A percentile compares a stretch with the other conserved stretches of the same genome.
phyloP scores from a whole-genome alignment of 768 basidiomycete genomes.

The Asterophora parasitica region DNA sequence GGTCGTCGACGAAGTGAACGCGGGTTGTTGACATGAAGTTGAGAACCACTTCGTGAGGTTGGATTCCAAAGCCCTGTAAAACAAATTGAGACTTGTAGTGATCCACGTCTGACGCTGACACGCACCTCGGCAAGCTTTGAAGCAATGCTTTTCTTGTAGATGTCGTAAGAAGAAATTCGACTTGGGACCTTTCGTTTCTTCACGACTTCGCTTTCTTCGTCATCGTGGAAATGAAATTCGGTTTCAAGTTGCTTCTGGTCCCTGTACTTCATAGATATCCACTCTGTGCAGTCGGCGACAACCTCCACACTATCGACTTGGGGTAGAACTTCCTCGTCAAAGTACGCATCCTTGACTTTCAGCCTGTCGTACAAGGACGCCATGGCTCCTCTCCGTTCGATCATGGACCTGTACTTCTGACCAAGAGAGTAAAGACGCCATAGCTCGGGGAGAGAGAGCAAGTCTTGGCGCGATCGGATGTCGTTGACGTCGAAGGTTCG shows the following conservation, averaged over 20 bases:
- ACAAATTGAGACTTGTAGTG: background rate
- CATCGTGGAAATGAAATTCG: constrained; percentile 69
- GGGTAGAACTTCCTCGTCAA: constrained; percentile 60
- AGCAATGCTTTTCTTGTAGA: constrained; percentile 75
- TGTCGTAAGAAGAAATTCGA: constrained; percentile 78
- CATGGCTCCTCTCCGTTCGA: constrained; percentile 67
- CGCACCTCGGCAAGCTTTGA: constrained; percentile 77
- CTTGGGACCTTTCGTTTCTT: constrained; percentile 80
- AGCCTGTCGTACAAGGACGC: constrained; percentile 63
- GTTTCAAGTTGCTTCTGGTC: constrained; percentile 58
- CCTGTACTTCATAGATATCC: constrained; percentile 83
- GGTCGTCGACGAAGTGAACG: constrained; percentile 74
- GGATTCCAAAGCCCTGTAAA: constrained; percentile 76
- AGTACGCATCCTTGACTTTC: constrained; percentile 68
- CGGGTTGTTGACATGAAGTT: constrained; percentile 66
- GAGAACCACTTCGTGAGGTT: constrained; percentile 76
- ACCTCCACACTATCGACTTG: constrained; percentile 80
- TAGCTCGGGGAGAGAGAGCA: constrained; percentile 74
- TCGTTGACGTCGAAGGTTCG: constrained; percentile 72
- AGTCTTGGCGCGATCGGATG: constrained; percentile 56
- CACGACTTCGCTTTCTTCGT: constrained; percentile 46
- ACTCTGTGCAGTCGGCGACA: constrained; percentile 87
- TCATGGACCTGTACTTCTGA: constrained; percentile 82
- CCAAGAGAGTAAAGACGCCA: constrained; percentile 93
- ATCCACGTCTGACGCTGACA: background rate